phyloP scores from a whole-genome alignment of 768 basidiomycete species.

The Pleurotus ostreatus region DNA sequence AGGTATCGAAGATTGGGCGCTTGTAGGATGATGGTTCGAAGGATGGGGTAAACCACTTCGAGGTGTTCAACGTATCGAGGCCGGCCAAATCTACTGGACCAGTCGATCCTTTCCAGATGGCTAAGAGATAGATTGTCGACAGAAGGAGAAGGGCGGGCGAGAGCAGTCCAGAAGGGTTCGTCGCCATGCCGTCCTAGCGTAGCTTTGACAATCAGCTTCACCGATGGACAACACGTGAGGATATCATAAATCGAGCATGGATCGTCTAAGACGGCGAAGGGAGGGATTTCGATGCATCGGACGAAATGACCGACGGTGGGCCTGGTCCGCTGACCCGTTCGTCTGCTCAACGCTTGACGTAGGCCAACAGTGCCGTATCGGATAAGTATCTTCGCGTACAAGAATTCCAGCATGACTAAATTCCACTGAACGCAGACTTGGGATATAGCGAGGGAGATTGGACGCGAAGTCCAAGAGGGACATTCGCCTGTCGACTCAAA shows the following conservation, averaged over 20 bases:
- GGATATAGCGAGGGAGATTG: not conserved
- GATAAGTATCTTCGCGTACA: not conserved
- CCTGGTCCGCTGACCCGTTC: not conserved
- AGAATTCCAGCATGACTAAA: not conserved
- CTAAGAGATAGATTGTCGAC: not conserved
- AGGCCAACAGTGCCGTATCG: not conserved
- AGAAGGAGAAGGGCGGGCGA: not conserved
- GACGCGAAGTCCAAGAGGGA: not conserved
- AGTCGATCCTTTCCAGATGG: not conserved
- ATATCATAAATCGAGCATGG: slow-evolving; percentile 6
- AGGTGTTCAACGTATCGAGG: not conserved
- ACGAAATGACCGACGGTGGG: slow-evolving; percentile 3
- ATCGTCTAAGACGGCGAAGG: not conserved
- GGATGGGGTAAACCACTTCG: slow-evolving; percentile 1
- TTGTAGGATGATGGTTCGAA: slow-evolving; percentile 1
- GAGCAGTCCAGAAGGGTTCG: slow-evolving; percentile 3
- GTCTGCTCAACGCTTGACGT: not conserved
- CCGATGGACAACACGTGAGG: not conserved
- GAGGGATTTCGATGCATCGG: not conserved
- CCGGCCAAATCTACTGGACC: slow-evolving; percentile 5
- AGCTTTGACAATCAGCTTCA: not conserved
- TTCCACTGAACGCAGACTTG: slow-evolving; percentile 3
- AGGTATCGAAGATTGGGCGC: slow-evolving; percentile 3
- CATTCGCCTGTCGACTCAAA: slow-evolving; percentile 2
- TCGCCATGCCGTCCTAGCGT: not conserved